phyloP scores from a whole-genome alignment of 2,329 filamentous ascomycete species.

The Alternaria novae-zelandiae region DNA sequence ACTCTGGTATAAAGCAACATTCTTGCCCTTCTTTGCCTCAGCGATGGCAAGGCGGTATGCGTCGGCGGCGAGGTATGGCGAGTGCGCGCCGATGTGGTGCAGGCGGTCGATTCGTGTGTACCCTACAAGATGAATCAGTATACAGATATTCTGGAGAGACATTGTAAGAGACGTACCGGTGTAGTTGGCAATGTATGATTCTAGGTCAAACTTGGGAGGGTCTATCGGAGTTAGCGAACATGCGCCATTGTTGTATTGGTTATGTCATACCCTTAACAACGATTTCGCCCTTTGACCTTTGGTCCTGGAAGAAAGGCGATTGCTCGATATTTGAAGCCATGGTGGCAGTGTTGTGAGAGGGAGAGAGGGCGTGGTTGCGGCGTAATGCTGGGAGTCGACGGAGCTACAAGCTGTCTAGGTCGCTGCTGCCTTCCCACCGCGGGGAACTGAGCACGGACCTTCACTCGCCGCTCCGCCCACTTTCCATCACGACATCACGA shows the following conservation, averaged over 20 bases:
- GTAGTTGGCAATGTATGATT: constrained; percentile 91
- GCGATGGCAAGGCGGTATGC: constrained; percentile 78
- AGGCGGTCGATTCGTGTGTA: constrained; percentile 82
- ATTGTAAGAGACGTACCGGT: constrained; percentile 62
- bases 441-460: constrained; percentile 12
- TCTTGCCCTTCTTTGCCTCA: constrained; percentile 77
- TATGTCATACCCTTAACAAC: constrained; percentile 42
- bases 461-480: neutral
- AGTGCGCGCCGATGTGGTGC: constrained; percentile 79
- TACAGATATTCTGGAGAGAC: neutral
- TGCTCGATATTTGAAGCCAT: constrained; percentile 46
- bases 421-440: constrained; percentile 27
- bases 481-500: neutral
- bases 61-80: constrained; percentile 76
- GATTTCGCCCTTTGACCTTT: constrained; percentile 30
- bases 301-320: constrained; percentile 44
- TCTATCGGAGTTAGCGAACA: constrained; percentile 58
- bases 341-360: constrained; percentile 8
- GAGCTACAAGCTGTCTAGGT: constrained; percentile 19
- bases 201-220: constrained; percentile 85
- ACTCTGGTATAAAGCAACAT: constrained; percentile 73
- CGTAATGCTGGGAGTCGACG: constrained; percentile 14
- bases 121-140: constrained; percentile 57
- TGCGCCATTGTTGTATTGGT: neutral
- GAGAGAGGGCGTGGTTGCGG: constrained; percentile 9